phyloP scores from a whole-genome alignment of 257 asterid species.

The Penstemon eatonii region DNA sequence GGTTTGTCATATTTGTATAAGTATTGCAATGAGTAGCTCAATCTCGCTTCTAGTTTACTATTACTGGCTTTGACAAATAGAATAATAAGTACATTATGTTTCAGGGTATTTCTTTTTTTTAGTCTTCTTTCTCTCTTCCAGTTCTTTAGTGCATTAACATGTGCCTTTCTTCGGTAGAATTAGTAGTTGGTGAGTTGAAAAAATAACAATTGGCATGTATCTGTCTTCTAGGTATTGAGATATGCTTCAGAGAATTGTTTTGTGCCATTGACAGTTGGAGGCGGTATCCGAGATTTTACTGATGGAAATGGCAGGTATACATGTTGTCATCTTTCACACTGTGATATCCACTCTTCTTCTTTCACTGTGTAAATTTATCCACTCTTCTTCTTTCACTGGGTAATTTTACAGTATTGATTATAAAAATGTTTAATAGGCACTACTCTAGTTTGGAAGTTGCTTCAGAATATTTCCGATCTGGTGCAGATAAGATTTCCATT shows the following conservation, averaged over 20 bases:
- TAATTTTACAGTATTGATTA: not conserved
- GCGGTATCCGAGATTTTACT: slow-evolving; percentile 91
- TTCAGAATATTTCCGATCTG: slow-evolving; percentile 95
- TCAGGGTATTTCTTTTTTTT: slow-evolving; percentile 3
- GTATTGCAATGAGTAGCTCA: not conserved
- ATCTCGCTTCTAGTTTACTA: slow-evolving; percentile 4
- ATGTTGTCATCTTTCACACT: not conserved
- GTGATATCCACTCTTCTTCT: slow-evolving; percentile 8
- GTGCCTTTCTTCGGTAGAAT: not conserved
- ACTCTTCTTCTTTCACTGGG: not conserved
- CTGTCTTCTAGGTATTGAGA: slow-evolving; percentile 63
- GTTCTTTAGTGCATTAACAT: not conserved
- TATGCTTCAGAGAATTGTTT: slow-evolving; percentile 75
- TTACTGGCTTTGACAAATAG: slow-evolving; percentile 11
- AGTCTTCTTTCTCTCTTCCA: not conserved
- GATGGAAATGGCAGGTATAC: slow-evolving; percentile 81
- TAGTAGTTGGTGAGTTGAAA: slow-evolving; percentile 10
- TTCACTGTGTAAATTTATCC: not conserved
- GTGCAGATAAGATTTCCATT: slow-evolving; percentile 94
- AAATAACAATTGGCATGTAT: not conserved
- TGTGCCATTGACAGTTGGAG: slow-evolving; percentile 96
- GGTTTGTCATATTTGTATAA: slow-evolving; percentile 46
- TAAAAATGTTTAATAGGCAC: slow-evolving; percentile 45
- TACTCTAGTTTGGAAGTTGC: slow-evolving; percentile 98
- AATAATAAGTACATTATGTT: slow-evolving; percentile 4